Evolutionary conservation across 768 basidiomycete species (phyloP), one percentile per base, ranked within the genome.

Genomic region (Boletus subcaerulescens): DNA sequence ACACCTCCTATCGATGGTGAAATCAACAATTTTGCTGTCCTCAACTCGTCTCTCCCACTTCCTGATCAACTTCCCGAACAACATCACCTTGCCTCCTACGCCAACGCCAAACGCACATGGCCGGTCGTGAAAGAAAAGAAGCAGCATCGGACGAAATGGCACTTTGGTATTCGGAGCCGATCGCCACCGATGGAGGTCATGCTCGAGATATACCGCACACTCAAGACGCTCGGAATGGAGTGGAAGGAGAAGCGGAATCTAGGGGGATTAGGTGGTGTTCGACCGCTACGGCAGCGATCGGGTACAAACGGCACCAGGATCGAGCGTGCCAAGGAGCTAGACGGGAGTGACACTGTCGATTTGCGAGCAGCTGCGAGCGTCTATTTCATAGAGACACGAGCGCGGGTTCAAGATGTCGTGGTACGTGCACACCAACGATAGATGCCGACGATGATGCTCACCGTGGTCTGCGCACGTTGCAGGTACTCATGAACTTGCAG

Each of bases 111-210:
- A 65, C 67, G 66, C n/a, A 36, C 60, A 66, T 81, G 41, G 77
- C 78, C 38, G 69, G 50, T 17, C 68, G 60, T 72, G 71, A 84
- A 84, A 65, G 77, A 79, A 63, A 84, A 85, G 75, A 89, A 86
- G 67, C 81, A 84, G 51, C 84, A 87, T 56, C 84, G 88, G 57
- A 89, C 89, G 15, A 88, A 93, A 59, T 98, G 97, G 97, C 97
- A 99, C 69, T 99, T 98, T 65, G 97, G 97, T 9, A 98, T 99
- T 39, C 82, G 97, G 32, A 94, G 91, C 62, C 80, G 95, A 55
- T 89, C 86, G 54, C 92, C 94, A 32, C 97, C 95, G 20, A 96
- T 98, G 91, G 97, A 99, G 71, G 96, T 99, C 22, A 98, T 99
- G 95, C 75, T 97, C 24, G 96, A 98, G 79, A 97, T 99, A 48